Conservation (phyloP, 805 yeast species). For the Clavispora phyllophila region DNA sequence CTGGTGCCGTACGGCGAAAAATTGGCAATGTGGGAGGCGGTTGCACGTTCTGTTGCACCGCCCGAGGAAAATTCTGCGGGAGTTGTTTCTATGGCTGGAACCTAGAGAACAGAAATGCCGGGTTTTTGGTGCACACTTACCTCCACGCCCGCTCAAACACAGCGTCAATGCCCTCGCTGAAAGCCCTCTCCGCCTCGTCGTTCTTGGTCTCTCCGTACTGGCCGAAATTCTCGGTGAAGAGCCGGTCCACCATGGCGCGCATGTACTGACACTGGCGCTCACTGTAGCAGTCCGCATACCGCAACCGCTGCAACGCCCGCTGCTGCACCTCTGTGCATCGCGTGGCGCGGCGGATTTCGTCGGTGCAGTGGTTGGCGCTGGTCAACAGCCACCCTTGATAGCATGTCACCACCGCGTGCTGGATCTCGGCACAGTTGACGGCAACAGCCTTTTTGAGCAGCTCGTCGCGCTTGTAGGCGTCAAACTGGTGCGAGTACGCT, state of each 20-base stretch:
- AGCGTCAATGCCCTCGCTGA: slow-evolving; percentile 26
- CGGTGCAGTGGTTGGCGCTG: slow-evolving; percentile 24
- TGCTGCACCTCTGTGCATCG: slow-evolving; percentile 32
- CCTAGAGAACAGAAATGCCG: too few species aligned
- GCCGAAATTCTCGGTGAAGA: slow-evolving; percentile 35
- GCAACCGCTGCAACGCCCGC: slow-evolving; percentile 27
- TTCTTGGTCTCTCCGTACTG: slow-evolving; percentile 27
- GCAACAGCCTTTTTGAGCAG: slow-evolving; percentile 20
- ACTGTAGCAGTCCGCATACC: slow-evolving; percentile 33
- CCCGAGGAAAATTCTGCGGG: not conserved
- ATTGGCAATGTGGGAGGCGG: slow-evolving; percentile 42
- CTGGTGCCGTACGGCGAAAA: slow-evolving; percentile 41
- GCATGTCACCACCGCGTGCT: slow-evolving; percentile 32
- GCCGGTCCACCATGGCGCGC: slow-evolving; percentile 29
- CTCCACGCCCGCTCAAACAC: slow-evolving; percentile 32
- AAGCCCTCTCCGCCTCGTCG: slow-evolving; percentile 23
- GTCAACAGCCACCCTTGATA: slow-evolving; percentile 28
- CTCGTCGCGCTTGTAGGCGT: slow-evolving; percentile 26
- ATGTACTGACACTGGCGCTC: slow-evolving; percentile 33
- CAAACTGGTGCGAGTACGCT: slow-evolving; percentile 24
- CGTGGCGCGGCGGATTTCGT: slow-evolving; percentile 23
- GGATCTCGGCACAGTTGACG: slow-evolving; percentile 39
- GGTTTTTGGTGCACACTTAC: slow-evolving; percentile 8
- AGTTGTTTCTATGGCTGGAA: too few species aligned
- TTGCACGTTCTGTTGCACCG: slow-evolving; percentile 20